Evolutionary conservation across 1,139 yeast genomes (phyloP).

Genomic region (Suhomyces ambrosiae): DNA sequence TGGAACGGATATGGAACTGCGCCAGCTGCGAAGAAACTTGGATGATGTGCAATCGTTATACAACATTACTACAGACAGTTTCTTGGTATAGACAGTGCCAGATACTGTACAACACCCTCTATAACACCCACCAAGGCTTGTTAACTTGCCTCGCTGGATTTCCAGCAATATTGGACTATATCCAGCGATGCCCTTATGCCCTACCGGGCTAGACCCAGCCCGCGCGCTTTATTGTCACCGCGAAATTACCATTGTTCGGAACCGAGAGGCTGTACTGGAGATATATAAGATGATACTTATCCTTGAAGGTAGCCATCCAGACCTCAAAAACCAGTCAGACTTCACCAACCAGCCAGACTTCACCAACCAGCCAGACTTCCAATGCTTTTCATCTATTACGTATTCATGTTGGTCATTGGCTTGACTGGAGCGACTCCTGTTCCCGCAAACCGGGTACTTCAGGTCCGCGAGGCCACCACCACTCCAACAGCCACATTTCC

Average conservation of each 20-base stretch:
- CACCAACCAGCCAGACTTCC: too few relatives aligned
- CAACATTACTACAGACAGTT: too few relatives aligned
- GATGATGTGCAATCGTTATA: too few relatives aligned
- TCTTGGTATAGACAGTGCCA: too few relatives aligned
- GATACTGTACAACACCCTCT: too few relatives aligned
- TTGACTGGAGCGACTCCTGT: constrained; percentile 24
- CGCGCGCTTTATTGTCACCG: neutral
- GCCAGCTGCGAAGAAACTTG: neutral
- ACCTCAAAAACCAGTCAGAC: too few relatives aligned
- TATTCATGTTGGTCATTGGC: constrained; percentile 3
- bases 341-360: too few relatives aligned
- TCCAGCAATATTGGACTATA: too few relatives aligned
- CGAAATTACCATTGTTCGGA: constrained; percentile 2
- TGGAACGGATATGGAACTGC: neutral
- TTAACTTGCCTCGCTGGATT: too few relatives aligned
- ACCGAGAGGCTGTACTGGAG: constrained; percentile 3
- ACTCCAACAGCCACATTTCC: constrained; percentile 19
- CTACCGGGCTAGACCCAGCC: neutral
- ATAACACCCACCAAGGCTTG: too few relatives aligned
- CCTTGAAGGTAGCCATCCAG: neutral
- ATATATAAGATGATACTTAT: constrained; percentile 1
- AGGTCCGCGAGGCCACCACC: constrained; percentile 16
- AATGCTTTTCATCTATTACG: constrained; percentile 3
- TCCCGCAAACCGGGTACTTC: constrained; percentile 28
- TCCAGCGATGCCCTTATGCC: neutral